These are phyloP conservation scores for Annulohypoxylon truncatum DNA, from an alignment of 2,329 filamentous ascomycete genomes.

Conservation along the genomic window DNA sequence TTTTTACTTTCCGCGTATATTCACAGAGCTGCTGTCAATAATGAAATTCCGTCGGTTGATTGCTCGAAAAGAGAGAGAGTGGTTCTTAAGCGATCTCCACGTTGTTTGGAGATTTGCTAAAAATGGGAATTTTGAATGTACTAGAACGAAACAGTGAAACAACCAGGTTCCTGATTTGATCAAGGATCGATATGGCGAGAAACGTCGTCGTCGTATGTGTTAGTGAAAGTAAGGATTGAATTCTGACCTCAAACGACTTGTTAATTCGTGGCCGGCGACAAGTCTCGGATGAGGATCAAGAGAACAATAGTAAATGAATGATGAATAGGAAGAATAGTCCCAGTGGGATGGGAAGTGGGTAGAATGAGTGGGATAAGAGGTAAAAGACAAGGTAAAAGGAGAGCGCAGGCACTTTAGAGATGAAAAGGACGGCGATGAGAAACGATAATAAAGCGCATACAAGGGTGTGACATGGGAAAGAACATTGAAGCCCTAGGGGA, in stretches of 20 bases:
- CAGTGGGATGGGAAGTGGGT: constrained; percentile 36
- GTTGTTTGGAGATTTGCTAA: constrained; percentile 24
- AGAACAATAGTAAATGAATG: constrained; percentile 43
- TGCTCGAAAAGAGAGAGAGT: constrained; percentile 18
- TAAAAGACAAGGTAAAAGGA: constrained; percentile 22
- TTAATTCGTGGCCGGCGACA: constrained; percentile 47
- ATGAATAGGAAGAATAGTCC: constrained; percentile 45
- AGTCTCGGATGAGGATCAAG: constrained; percentile 33
- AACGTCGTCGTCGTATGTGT: constrained; percentile 23
- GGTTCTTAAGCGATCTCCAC: constrained; percentile 18
- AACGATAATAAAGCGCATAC: constrained; percentile 39
- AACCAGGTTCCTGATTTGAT: constrained; percentile 49
- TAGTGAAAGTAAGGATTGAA: constrained; percentile 44
- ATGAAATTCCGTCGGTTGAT: constrained; percentile 2
- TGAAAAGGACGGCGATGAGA: constrained; percentile 39
- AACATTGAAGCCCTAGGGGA: constrained; percentile 22
- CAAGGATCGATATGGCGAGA: constrained; percentile 41
- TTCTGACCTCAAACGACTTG: constrained; percentile 39
- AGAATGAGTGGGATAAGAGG: constrained; percentile 31
- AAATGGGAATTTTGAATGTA: constrained; percentile 31
- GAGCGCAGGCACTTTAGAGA: constrained; percentile 36
- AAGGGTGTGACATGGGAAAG: constrained; percentile 27
- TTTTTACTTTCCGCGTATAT: constrained; percentile 15
- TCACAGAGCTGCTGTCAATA: constrained; percentile 13
- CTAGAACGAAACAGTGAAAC: constrained; percentile 51